Conservation (phyloP, 768 basidiomycete genomes). For the Chiua virens region DNA sequence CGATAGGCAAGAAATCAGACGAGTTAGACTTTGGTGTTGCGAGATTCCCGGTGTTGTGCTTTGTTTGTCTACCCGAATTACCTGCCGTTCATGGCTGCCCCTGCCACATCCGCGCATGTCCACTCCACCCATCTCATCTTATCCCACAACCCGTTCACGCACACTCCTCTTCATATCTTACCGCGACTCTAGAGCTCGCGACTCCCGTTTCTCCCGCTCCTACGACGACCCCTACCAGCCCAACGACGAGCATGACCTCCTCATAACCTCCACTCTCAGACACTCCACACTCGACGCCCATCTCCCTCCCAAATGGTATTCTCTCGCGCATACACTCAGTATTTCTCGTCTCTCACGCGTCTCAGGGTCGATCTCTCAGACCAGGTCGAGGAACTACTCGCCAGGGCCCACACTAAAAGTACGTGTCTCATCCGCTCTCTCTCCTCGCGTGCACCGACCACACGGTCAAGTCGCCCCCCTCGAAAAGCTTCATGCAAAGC, state of each 20-base stretch:
- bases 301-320: slow-evolving; percentile 87
- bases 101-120: slow-evolving; percentile 29
- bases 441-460: slow-evolving; percentile 14
- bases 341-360: slow-evolving; percentile 17
- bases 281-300: slow-evolving; percentile 55
- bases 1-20: slow-evolving; percentile 30
- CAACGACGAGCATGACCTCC: slow-evolving; percentile 60
- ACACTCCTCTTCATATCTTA: slow-evolving; percentile 94
- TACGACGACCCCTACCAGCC: slow-evolving; percentile 49
- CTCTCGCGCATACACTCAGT: background rate
- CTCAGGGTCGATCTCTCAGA: slow-evolving; percentile 90
- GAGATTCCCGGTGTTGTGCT: slow-evolving; percentile 20
- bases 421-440: slow-evolving; percentile 29
- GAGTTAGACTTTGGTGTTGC: slow-evolving; percentile 19
- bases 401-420: slow-evolving; percentile 76
- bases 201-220: slow-evolving; percentile 41
- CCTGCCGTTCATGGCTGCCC: background rate
- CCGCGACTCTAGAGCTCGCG: slow-evolving; percentile 68
- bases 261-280: slow-evolving; percentile 46
- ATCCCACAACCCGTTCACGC: slow-evolving; percentile 73
- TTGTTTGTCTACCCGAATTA: slow-evolving; percentile 24
- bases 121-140: slow-evolving; percentile 24
- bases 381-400: slow-evolving; percentile 80
- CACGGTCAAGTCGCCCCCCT: slow-evolving; percentile 68
- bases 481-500: slow-evolving; percentile 95